Conservation (phyloP, 495 filamentous ascomycete species). For the Bombardia bombarda region DNA sequence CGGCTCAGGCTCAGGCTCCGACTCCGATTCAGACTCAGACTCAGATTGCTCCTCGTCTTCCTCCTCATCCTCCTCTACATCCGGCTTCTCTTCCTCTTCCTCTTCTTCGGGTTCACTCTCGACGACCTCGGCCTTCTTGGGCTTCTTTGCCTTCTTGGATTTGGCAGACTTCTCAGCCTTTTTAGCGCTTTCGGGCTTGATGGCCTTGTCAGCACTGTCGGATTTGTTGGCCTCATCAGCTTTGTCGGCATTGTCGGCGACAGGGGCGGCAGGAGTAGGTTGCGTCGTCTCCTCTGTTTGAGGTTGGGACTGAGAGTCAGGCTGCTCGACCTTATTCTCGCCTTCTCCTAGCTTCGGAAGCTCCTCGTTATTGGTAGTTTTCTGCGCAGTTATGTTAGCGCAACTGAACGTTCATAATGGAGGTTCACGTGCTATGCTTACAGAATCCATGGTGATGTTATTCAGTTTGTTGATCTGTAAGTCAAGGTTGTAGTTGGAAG, state of each 20-base stretch:
- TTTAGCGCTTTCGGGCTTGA: background rate
- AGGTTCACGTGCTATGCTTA: constrained; percentile 4
- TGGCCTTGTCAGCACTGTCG: background rate
- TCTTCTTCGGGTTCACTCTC: constrained; percentile 3
- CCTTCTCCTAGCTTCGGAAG: constrained; percentile 10
- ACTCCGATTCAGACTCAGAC: constrained; percentile 1
- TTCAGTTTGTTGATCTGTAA: background rate
- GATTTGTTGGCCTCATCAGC: background rate
- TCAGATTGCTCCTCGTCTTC: background rate
- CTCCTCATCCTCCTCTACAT: constrained; percentile 4
- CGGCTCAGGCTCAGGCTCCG: constrained; percentile 4
- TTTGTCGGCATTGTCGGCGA: background rate
- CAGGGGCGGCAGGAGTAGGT: background rate
- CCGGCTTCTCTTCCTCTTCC: constrained; percentile 5
- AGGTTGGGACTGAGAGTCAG: too few relatives aligned
- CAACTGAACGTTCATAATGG: background rate
- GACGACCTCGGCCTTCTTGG: too few relatives aligned
- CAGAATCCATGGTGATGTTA: constrained; percentile 17
- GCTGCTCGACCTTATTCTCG: constrained; percentile 9
- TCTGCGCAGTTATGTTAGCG: background rate
- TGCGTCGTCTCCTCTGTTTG: constrained; percentile 4
- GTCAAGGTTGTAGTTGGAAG: background rate
- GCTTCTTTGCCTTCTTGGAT: constrained; percentile 1
- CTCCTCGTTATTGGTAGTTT: constrained; percentile 5
- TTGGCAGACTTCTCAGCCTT: background rate